Evolutionary conservation across 2,329 filamentous ascomycete species (phyloP).

Genomic region (Ramularia endophylla): DNA sequence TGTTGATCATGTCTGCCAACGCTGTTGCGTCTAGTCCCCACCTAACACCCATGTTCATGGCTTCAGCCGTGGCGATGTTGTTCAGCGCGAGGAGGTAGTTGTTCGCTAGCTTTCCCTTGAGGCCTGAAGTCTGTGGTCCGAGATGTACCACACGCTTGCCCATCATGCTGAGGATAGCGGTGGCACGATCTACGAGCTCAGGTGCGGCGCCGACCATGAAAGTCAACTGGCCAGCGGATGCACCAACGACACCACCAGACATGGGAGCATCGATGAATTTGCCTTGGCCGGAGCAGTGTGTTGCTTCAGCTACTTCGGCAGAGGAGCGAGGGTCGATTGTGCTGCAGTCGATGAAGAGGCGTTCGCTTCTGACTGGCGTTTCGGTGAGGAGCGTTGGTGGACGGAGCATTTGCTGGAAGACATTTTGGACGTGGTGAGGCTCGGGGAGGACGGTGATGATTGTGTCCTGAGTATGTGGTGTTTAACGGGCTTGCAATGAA

Average conservation of each 20-base stretch:
- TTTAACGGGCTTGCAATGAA: slow-evolving; percentile 1
- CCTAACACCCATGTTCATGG: slow-evolving; percentile 59
- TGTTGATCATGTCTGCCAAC: slow-evolving; percentile 82
- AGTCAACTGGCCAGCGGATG: slow-evolving; percentile 77
- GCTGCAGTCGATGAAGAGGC: slow-evolving; percentile 91
- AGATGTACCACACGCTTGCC: slow-evolving; percentile 81
- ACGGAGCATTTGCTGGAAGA: slow-evolving; percentile 71
- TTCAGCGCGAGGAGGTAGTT: slow-evolving; percentile 94
- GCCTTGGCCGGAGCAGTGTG: slow-evolving; percentile 61
- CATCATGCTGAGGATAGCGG: slow-evolving; percentile 70
- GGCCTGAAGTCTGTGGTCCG: slow-evolving; percentile 74
- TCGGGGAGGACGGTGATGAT: slow-evolving; percentile 87
- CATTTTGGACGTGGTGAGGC: slow-evolving; percentile 76
- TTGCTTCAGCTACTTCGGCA: slow-evolving; percentile 64
- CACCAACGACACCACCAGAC: slow-evolving; percentile 93
- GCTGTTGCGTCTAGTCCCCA: slow-evolving; percentile 60
- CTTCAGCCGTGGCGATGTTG: slow-evolving; percentile 69
- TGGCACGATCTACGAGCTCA: slow-evolving; percentile 57
- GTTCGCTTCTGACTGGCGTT: slow-evolving; percentile 46
- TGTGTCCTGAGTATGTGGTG: slow-evolving; percentile 55
- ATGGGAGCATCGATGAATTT: slow-evolving; percentile 92
- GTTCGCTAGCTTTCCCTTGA: slow-evolving; percentile 92
- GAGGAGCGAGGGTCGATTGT: slow-evolving; percentile 92
- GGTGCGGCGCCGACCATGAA: slow-evolving; percentile 84
- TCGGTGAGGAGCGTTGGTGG: slow-evolving; percentile 47